A percentile compares a stretch with the other conserved stretches of the same genome.
Conservation (phyloP, 2,329 filamentous ascomycete genomes). For the Alternaria sp. region DNA sequence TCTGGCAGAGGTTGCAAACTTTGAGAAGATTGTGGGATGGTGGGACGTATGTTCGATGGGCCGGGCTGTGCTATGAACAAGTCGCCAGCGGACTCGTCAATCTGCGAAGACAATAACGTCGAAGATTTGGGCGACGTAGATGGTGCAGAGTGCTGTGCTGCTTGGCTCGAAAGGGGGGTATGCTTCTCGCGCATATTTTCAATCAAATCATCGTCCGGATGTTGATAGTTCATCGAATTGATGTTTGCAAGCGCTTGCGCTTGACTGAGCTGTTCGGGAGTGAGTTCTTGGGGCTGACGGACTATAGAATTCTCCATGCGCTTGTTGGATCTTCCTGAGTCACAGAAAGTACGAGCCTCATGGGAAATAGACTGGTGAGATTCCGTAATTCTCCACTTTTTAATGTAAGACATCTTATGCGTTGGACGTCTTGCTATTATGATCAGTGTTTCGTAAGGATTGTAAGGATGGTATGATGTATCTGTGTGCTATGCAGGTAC, state of each 20-base stretch:
- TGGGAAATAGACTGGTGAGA: background rate
- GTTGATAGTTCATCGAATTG: conserved; percentile 7
- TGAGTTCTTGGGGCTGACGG: background rate
- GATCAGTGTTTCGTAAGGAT: background rate
- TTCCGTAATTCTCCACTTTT: background rate
- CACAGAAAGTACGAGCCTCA: background rate
- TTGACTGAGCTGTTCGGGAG: background rate
- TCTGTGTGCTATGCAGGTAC: background rate
- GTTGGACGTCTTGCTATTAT: background rate
- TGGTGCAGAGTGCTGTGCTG: background rate
- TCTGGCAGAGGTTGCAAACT: background rate
- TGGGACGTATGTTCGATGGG: background rate
- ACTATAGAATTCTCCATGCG: background rate
- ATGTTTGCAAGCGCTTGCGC: conserved; percentile 10
- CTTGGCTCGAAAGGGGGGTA: background rate
- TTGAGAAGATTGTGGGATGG: background rate
- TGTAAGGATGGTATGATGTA: background rate
- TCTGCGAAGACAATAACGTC: background rate
- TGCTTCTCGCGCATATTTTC: conserved; percentile 1
- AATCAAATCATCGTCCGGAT: background rate
- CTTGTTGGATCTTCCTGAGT: background rate
- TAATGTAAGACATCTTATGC: background rate
- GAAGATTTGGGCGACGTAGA: background rate
- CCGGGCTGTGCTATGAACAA: background rate
- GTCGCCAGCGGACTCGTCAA: background rate